These are phyloP conservation scores for Fragaria ananassa DNA, from an alignment of 306 rosid genomes.

Conservation along the genomic window DNA sequence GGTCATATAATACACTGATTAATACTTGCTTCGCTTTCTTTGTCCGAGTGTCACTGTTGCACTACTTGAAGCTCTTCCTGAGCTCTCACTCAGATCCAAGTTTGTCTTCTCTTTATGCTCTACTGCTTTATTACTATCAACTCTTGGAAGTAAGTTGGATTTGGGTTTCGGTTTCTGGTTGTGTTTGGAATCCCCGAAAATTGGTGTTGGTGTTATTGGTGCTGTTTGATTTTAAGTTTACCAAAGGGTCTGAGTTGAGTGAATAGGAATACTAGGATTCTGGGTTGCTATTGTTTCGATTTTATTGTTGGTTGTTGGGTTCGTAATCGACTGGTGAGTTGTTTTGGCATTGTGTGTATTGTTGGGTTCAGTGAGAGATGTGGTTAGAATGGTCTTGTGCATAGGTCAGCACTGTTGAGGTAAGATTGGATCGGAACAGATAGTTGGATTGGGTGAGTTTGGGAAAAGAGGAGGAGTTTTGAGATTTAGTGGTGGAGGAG, in stretches of 20 bases:
- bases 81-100: conserved; percentile 60
- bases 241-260: conserved; percentile 3
- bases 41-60: neutral
- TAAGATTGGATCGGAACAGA: no score
- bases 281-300: neutral
- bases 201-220: neutral
- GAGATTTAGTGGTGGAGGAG: no score
- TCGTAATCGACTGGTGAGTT: neutral
- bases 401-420: no score
- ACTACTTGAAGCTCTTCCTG: conserved; percentile 11
- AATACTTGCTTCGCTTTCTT: conserved; percentile 5
- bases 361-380: no score
- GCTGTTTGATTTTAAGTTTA: conserved; percentile 15
- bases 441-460: no score
- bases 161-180: conserved; percentile 18
- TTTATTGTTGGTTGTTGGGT: neutral
- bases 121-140: conserved; percentile 15
- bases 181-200: conserved; percentile 9
- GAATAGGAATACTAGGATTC: conserved; percentile 18
- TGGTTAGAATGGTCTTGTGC: no score
- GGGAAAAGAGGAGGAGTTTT: no score
- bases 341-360: neutral
- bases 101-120: conserved; percentile 28
- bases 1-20: conserved; percentile 52
- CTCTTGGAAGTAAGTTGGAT: conserved; percentile 14